Conservation (phyloP, 139 green algal species). For the Pedinophyceae sp. region DNA sequence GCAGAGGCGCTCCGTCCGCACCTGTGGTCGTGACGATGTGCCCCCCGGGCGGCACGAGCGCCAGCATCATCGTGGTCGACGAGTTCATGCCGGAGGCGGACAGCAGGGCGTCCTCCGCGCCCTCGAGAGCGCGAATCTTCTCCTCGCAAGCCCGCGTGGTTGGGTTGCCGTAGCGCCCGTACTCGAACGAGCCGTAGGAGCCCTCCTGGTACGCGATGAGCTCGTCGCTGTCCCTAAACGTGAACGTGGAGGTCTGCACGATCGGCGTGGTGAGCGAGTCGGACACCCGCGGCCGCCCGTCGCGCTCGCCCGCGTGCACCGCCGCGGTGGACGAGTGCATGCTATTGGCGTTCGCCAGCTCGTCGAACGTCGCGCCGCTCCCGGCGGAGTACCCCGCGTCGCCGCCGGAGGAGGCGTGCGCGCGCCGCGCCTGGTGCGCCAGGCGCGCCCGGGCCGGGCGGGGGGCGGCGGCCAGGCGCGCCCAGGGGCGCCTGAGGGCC, state of each 20-base stretch:
- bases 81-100: slow-evolving; percentile 86
- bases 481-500: no score
- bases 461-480: no score
- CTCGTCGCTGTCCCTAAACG: slow-evolving; percentile 65
- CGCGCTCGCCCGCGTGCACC: slow-evolving; percentile 65
- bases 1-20: no score
- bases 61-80: slow-evolving; percentile 96
- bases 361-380: no score
- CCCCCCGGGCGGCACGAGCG: slow-evolving; percentile 83
- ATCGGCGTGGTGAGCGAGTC: slow-evolving; percentile 96
- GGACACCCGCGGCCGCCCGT: slow-evolving; percentile 53
- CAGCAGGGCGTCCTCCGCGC: slow-evolving; percentile 87
- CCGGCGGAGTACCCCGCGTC: no score
- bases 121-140: slow-evolving; percentile 92
- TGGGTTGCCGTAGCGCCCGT: slow-evolving; percentile 92
- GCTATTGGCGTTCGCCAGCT: no score
- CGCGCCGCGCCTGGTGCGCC: no score
- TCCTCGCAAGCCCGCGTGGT: slow-evolving; percentile 72
- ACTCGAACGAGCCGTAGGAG: slow-evolving; percentile 73
- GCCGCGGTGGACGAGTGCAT: no score
- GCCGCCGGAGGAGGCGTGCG: no score
- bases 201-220: slow-evolving; percentile 96
- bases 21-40: slow-evolving; percentile 98
- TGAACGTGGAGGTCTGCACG: slow-evolving; percentile 91
- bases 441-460: no score